phyloP scores from a whole-genome alignment of 257 asterid genomes.

The Misopates orontium region DNA sequence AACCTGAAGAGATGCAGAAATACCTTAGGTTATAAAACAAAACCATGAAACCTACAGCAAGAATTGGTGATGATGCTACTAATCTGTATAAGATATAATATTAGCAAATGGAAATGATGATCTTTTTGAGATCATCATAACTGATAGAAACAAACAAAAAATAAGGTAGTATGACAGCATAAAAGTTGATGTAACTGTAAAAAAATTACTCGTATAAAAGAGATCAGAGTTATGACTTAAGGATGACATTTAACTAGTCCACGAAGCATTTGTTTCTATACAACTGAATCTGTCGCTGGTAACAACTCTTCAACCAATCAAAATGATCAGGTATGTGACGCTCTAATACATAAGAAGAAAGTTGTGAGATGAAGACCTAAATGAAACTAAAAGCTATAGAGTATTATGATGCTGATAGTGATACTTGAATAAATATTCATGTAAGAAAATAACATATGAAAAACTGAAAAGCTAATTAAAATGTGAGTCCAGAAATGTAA shows the following conservation, averaged over 20 bases:
- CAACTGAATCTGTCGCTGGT: neutral
- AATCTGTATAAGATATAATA: neutral
- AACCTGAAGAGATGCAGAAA: slow-evolving; percentile 47
- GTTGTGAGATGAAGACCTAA: neutral
- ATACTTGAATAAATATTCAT: neutral
- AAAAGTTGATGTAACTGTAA: slow-evolving; percentile 6
- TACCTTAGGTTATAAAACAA: slow-evolving; percentile 6
- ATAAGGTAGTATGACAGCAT: neutral
- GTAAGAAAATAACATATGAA: neutral
- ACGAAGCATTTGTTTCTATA: slow-evolving; percentile 1
- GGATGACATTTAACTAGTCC: neutral
- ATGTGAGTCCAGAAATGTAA: slow-evolving; percentile 10
- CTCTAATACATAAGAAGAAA: neutral
- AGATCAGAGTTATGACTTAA: neutral
- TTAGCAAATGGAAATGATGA: neutral
- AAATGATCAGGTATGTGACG: neutral
- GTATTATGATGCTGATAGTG: slow-evolving; percentile 17
- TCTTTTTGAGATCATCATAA: neutral
- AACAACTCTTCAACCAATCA: neutral
- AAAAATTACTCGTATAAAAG: neutral
- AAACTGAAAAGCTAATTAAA: slow-evolving; percentile 6
- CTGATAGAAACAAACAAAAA: neutral
- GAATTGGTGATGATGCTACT: neutral
- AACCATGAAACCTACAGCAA: slow-evolving; percentile 1
- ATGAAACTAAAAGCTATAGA: neutral